Base-by-base conservation (phyloP, 2,329 filamentous ascomycete genomes). In the Cercospora citrullina region DNA sequence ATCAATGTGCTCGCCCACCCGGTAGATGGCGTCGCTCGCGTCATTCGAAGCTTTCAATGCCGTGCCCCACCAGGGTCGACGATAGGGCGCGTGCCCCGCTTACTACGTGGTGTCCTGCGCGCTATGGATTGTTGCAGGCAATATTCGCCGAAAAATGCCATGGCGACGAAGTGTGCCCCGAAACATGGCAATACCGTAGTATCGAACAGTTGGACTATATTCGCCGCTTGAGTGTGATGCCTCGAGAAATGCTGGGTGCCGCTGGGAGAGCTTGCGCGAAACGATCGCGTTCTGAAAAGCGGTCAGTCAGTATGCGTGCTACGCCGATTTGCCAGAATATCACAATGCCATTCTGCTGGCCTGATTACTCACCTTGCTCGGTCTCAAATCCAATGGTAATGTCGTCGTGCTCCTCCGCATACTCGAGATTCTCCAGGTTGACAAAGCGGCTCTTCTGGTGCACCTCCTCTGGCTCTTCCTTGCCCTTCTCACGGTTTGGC, bases 371-470 rank as follows among this genome's bases (percentile, higher is more conserved):
- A 79, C 78, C 78, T 70, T 77, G 83, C 77, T 92, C 90, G 57
- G 85, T 89, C 71, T 96, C 93, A 83, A 97, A 97, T 69, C 90
- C 80, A 75, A 97, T 89, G 10, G 90, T 87, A 72, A 97, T 92
- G 81, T 97, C 94, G 78, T 97, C 94, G 80, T 97, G 93, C 81
- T 97, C 94, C 61, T 92, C 92, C 0, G 93, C 92, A 79, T 96
- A 91, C 74, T 97, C 93, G 18, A 93, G 90, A 79, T 93, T 87
- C 79, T 97, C 94, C 67, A 97, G 81, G 77, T 92, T 95, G 45
- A 96, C 86, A 81, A 94, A 97, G 28, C 88, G 87, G 77, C 89
- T 87, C 69, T 90, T 88, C 58, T 87, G 84, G 68, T 83, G 83
- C 69, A 84, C 84, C 30, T 88, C 86, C 51, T 86, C 83, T 66